Conservation (phyloP, 345 rosid genomes). For the Eucalyptus tenuipes region DNA sequence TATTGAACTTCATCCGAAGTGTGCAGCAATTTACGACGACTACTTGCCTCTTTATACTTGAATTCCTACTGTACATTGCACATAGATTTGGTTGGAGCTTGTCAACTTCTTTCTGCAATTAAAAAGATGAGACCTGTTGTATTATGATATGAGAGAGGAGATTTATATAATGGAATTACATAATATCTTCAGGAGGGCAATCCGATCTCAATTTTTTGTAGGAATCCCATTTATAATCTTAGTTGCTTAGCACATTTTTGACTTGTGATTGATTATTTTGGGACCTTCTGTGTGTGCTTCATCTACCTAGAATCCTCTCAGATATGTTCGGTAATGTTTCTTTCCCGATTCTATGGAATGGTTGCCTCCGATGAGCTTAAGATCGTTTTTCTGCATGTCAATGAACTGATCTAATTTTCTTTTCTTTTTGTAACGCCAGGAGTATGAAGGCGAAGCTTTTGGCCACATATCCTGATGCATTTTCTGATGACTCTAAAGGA, state of each 20-base stretch:
- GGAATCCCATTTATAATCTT: background rate
- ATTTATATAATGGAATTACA: background rate
- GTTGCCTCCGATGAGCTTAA: background rate
- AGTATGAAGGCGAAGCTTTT: slow-evolving; percentile 56
- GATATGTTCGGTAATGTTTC: background rate
- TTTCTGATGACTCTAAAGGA: slow-evolving; percentile 51
- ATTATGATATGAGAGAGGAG: background rate
- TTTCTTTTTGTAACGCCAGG: slow-evolving; percentile 13
- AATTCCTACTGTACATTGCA: background rate
- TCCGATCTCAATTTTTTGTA: background rate
- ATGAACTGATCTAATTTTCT: background rate
- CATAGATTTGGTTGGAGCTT: background rate
- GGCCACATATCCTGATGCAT: slow-evolving; percentile 89
- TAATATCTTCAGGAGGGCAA: background rate
- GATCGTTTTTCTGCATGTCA: background rate
- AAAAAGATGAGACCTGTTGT: background rate
- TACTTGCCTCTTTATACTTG: background rate
- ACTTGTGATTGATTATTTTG: background rate
- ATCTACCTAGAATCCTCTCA: background rate
- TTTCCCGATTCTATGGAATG: background rate
- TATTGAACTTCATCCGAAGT: background rate
- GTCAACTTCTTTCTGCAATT: background rate
- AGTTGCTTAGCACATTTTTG: background rate
- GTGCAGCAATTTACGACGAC: background rate
- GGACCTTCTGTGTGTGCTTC: background rate